Evolutionary conservation across 495 filamentous ascomycete species (phyloP).

Genomic region (Rostrohypoxylon terebratum): DNA sequence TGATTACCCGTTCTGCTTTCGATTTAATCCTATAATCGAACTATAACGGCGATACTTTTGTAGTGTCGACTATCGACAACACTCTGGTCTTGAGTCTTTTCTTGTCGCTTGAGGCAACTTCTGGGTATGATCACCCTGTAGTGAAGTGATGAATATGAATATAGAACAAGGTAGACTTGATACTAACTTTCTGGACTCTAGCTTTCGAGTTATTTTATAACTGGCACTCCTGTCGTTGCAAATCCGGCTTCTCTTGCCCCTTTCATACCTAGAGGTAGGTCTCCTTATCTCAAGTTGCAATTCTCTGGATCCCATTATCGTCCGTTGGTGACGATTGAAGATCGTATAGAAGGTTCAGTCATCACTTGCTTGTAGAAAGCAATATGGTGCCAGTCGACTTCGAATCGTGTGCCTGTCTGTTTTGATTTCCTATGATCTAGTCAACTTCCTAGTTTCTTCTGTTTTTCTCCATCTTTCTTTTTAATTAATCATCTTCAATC

Average conservation of each 20-base stretch:
- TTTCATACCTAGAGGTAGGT: conserved; percentile 15
- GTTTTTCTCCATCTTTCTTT: not conserved
- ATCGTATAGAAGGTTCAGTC: not conserved
- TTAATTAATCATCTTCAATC: not conserved
- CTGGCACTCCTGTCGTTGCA: not conserved
- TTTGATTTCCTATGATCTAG: not conserved
- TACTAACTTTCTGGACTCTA: conserved; percentile 11
- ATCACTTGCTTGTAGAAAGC: not conserved
- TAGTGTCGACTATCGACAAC: conserved; percentile 8
- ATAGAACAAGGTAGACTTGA: not conserved
- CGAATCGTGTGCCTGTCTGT: not conserved
- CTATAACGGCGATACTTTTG: not conserved
- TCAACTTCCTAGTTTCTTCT: not conserved
- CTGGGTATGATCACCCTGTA: conserved; percentile 15
- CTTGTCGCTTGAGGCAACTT: not conserved
- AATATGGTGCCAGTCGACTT: not conserved
- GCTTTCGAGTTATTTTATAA: not conserved
- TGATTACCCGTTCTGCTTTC: conserved; percentile 1
- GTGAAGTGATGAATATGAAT: not conserved
- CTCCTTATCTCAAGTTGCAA: not conserved
- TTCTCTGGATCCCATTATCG: not conserved
- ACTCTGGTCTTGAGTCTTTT: not conserved
- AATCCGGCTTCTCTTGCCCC: not conserved
- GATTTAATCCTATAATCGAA: conserved; percentile 9
- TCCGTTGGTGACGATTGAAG: not conserved